Percentiles rank a stretch among this genome's conserved stretches.
Conservation (phyloP, 2,329 filamentous ascomycete genomes). For the Aspergillus luchuensis region DNA sequence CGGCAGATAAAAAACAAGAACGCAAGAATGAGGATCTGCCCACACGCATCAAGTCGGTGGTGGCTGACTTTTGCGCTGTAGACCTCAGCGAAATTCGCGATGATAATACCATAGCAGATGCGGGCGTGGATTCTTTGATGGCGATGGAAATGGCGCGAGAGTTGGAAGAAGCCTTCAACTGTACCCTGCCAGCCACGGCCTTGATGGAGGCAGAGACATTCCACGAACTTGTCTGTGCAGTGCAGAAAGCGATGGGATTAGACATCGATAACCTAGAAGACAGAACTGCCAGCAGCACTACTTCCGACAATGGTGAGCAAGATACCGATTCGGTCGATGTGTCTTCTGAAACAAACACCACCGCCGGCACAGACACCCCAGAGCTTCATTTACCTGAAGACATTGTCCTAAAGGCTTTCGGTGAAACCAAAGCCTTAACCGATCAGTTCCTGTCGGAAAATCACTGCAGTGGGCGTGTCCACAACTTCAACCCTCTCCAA, state of each 20-base stretch:
- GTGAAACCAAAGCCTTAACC: slow-evolving; percentile 24
- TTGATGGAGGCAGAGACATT: slow-evolving; percentile 36
- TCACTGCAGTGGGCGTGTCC: slow-evolving; percentile 26
- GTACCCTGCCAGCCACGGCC: slow-evolving; percentile 29
- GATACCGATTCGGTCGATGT: background rate
- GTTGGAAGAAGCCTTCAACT: slow-evolving; percentile 43
- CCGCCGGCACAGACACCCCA: background rate
- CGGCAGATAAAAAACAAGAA: background rate
- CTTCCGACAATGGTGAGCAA: background rate
- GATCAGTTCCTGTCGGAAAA: slow-evolving; percentile 33
- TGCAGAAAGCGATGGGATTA: slow-evolving; percentile 17
- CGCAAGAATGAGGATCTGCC: background rate
- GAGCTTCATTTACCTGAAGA: slow-evolving; percentile 10
- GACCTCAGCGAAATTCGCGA: slow-evolving; percentile 16
- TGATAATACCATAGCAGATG: slow-evolving; percentile 19
- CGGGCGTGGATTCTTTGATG: slow-evolving; percentile 56
- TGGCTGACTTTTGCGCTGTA: slow-evolving; percentile 22
- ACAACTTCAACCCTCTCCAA: slow-evolving; percentile 29
- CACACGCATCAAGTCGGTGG: slow-evolving; percentile 15
- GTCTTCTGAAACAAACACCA: slow-evolving; percentile 11
- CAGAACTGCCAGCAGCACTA: background rate
- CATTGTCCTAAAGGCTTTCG: slow-evolving; percentile 30
- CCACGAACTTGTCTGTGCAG: slow-evolving; percentile 30
- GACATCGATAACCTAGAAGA: background rate
- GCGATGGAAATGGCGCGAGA: slow-evolving; percentile 53